phyloP scores from a whole-genome alignment of 129 eudicot genomes.

The Lonicera japonica region DNA sequence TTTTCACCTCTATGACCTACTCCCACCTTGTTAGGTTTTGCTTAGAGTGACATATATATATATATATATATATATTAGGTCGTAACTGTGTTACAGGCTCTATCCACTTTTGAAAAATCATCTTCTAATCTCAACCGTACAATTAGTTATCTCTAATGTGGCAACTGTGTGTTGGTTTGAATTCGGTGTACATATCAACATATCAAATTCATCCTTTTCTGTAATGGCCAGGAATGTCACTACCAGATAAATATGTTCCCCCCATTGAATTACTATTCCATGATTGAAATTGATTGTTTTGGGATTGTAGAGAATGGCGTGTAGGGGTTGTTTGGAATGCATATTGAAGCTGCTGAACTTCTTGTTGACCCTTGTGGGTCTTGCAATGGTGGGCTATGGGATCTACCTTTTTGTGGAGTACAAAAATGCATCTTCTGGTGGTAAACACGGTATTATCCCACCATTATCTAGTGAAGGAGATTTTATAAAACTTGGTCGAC shows the following conservation, averaged over 20 bases:
- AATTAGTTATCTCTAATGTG: too few species aligned
- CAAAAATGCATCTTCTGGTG: constrained; percentile 26
- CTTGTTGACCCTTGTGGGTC: constrained; percentile 65
- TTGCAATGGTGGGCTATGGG: constrained; percentile 81
- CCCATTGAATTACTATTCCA: too few species aligned
- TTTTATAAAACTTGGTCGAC: constrained; percentile 74
- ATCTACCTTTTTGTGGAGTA: constrained; percentile 82
- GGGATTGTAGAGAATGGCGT: constrained; percentile 40
- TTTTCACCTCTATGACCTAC: neutral
- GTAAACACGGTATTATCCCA: constrained; percentile 20
- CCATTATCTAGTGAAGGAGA: constrained; percentile 42
- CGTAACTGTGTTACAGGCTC: too few species aligned
- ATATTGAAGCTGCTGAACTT: constrained; percentile 78
- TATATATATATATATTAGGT: too few species aligned
- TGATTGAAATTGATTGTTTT: neutral
- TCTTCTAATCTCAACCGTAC: too few species aligned
- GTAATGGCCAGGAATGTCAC: too few species aligned
- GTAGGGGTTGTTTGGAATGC: constrained; percentile 86
- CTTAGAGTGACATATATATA: too few species aligned
- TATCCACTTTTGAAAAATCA: too few species aligned
- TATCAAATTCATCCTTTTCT: too few species aligned
- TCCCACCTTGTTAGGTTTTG: neutral
- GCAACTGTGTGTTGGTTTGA: neutral
- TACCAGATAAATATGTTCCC: neutral
- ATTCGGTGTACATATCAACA: too few species aligned